Base-by-base conservation (phyloP, 2,329 filamentous ascomycete genomes). In the Phialocephala subalpina region DNA sequence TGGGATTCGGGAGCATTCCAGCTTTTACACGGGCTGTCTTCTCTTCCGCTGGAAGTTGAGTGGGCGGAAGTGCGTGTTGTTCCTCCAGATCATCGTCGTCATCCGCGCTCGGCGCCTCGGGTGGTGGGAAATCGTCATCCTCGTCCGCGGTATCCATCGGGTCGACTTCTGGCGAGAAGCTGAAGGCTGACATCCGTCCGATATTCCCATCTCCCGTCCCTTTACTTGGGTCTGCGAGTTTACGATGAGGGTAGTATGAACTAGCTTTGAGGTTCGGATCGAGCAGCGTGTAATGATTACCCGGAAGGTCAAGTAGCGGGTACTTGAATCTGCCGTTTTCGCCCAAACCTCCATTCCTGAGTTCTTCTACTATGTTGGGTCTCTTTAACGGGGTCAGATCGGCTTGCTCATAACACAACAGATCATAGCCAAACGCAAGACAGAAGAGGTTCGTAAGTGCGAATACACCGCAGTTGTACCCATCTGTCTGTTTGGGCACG, bases 391-490 rank as follows among this genome's bases (percentile, higher is more conserved):
- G 8, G 7, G 55, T 27, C 16, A 64, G n/a, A 27, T 67, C 58
- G 8, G 3, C 3, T 40, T 29, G 7, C 2, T 14, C 45, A 27
- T 62, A 64, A 14, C 62, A 64, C 9, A 64, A 18, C 12, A 64
- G 7, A 16, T 53, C 58, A 18, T 55, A 67, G 14, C 65, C 62
- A 33, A 63, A 67, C 3, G 60, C 63, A 22, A 67, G 22, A 47
- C 57, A 63, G 27, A 65, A 42, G 2, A 49, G 38, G 36, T 63
- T 67, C 18, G 60, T 67, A 2, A 40, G 35, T 2, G 56, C 33
- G 35, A 55, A 65, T 4, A 58, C 52, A 18, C 63, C 66, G n/a
- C 62, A 67, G 27, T 63, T 67, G 35, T 40, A 53, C 25, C 9
- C 14, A 53, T 63, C 66, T 6, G 9, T 11, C 22, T 65, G 60